Conservation (phyloP, 371 early-diverging fungal genomes). For the Mucor sp. region DNA sequence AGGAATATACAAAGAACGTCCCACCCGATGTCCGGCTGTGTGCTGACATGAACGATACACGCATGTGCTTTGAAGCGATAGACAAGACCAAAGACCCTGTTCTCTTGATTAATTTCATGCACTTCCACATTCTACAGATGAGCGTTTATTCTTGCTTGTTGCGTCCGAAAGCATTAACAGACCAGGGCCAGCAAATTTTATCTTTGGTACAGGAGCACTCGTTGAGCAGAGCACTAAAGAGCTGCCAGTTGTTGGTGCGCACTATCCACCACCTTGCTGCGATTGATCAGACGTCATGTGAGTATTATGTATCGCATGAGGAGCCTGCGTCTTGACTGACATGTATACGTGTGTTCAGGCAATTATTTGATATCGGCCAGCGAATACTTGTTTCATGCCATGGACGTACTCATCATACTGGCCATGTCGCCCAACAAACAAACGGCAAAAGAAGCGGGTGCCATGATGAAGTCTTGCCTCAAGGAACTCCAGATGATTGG, state of each 20-base stretch:
- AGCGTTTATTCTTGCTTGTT: conserved; percentile 11
- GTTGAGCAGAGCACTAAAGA: not conserved
- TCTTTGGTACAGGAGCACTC: conserved; percentile 10
- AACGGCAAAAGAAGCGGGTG: conserved; percentile 6
- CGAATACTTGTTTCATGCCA: conserved; percentile 2
- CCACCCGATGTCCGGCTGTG: conserved; percentile 13
- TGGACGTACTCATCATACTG: conserved; percentile 10
- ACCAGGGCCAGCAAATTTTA: conserved; percentile 3
- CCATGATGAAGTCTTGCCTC: conserved; percentile 1
- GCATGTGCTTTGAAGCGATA: conserved; percentile 2
- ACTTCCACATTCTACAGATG: not conserved
- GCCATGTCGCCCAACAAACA: not conserved
- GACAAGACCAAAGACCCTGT: not conserved
- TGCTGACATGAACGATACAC: conserved; percentile 1
- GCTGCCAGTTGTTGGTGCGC: conserved; percentile 8
- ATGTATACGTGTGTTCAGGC: conserved; percentile 1
- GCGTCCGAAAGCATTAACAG: conserved; percentile 7
- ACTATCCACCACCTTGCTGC: not conserved
- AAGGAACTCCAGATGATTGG: not conserved
- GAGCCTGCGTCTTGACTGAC: too few relatives aligned
- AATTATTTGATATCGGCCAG: not conserved
- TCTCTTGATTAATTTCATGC: conserved; percentile 5
- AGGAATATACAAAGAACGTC: not conserved
- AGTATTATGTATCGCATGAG: not conserved
- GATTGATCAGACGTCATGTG: not conserved